These are phyloP conservation scores for Trichoderma breve DNA, from an alignment of 2,329 filamentous ascomycete species.

Conservation along the genomic window DNA sequence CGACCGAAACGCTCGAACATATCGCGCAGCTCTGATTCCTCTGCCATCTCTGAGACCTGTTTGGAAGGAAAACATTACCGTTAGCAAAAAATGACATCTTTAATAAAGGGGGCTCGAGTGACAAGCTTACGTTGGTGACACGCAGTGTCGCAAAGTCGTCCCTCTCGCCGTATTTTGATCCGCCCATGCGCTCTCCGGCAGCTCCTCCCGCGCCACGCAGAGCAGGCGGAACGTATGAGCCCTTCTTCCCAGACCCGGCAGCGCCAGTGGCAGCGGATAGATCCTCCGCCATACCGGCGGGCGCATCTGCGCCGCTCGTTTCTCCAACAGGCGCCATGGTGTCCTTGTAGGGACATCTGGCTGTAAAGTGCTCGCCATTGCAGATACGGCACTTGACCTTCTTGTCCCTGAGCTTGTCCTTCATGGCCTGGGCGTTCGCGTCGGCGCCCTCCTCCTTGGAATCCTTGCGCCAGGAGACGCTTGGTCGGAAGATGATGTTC, in stretches of 20 bases:
- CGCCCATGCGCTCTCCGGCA: conserved; percentile 74
- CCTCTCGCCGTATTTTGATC: conserved; percentile 84
- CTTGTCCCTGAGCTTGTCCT: conserved; percentile 92
- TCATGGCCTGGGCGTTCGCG: conserved; percentile 69
- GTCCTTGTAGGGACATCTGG: conserved; percentile 98
- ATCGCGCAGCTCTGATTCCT: conserved; percentile 91
- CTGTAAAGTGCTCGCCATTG: conserved; percentile 98
- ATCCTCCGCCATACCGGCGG: conserved; percentile 55
- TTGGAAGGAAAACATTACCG: background rate
- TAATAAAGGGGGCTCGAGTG: background rate
- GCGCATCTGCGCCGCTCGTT: conserved; percentile 52
- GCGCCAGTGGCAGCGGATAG: conserved; percentile 41
- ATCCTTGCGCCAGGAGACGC: conserved; percentile 89
- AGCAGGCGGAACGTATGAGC: conserved; percentile 92
- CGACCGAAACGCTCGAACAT: conserved; percentile 98
- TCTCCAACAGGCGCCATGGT: conserved; percentile 89
- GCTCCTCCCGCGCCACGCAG: conserved; percentile 67
- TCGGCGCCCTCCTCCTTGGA: conserved; percentile 77
- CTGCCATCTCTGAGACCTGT: conserved; percentile 93
- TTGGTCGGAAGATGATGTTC: conserved; percentile 96
- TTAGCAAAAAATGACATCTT: background rate
- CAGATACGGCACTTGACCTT: conserved; percentile 99
- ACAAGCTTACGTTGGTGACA: conserved; percentile 79
- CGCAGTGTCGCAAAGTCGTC: conserved; percentile 95
- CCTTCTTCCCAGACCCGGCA: conserved; percentile 63